Percentiles rank a stretch among this genome's conserved stretches.
Conservation (phyloP, 2,329 filamentous ascomycete genomes). For the Claviceps maximensis region DNA sequence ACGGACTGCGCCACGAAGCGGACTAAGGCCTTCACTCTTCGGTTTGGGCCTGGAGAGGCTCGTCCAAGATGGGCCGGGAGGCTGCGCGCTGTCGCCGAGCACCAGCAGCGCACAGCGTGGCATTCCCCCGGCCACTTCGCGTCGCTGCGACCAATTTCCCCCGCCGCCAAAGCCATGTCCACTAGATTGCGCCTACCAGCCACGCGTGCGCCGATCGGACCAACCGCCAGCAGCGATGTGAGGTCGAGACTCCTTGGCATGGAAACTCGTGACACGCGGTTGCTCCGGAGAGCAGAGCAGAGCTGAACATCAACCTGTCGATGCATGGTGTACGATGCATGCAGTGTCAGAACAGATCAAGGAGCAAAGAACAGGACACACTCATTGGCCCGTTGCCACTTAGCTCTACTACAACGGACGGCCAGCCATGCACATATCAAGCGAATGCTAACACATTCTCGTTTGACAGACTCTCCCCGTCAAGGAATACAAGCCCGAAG, state of each 20-base stretch:
- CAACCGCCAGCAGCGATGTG: neutral
- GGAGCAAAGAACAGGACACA: neutral
- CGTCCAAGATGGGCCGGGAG: too few relatives aligned
- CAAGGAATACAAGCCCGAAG: constrained; percentile 35
- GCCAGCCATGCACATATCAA: neutral
- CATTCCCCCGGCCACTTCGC: neutral
- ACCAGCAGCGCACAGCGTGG: neutral
- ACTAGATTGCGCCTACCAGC: neutral
- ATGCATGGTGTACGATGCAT: neutral
- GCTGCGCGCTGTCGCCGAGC: too few relatives aligned
- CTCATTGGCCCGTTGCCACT: neutral
- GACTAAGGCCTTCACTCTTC: neutral
- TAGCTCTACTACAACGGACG: too few relatives aligned
- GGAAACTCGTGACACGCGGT: neutral
- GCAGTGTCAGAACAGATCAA: neutral
- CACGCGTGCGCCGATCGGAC: neutral
- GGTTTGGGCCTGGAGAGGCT: neutral
- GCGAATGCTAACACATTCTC: neutral
- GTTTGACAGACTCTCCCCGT: constrained; percentile 33
- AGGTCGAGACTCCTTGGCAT: neutral
- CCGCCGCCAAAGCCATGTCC: neutral
- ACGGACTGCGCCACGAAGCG: neutral
- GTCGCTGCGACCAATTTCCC: neutral
- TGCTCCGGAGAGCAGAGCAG: neutral
- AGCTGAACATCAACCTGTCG: neutral